Percentiles rank a stretch among this genome's conserved stretches.
phyloP scores from a whole-genome alignment of 352 stramenopile genomes.

The Phytophthora brassicae region DNA sequence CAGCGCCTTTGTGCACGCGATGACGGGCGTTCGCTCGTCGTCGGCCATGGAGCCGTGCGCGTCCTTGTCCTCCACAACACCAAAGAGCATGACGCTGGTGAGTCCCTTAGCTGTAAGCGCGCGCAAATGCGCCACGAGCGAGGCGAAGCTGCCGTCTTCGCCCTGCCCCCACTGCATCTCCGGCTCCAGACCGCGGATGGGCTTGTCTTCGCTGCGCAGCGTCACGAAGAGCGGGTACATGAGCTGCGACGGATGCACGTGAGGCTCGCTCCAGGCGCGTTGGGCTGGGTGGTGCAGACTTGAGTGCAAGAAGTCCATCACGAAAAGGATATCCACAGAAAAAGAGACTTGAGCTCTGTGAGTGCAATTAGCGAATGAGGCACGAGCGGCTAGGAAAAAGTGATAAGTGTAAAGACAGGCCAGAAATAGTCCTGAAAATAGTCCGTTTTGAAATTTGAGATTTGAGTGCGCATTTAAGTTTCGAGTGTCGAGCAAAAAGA shows the following conservation, averaged over 20 bases:
- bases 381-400: constrained; percentile 4
- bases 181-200: constrained; percentile 79
- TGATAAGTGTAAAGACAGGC: neutral
- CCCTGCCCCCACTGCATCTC: constrained; percentile 85
- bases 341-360: constrained; percentile 2
- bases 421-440: constrained; percentile 1
- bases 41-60: constrained; percentile 74
- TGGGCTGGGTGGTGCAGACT: constrained; percentile 81
- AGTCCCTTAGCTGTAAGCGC: constrained; percentile 73
- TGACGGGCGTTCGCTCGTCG: constrained; percentile 74
- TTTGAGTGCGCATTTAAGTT: no score
- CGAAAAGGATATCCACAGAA: neutral
- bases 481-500: neutral
- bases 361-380: constrained; percentile 23
- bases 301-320: constrained; percentile 64
- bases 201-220: constrained; percentile 59
- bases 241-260: constrained; percentile 87
- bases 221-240: constrained; percentile 92
- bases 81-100: constrained; percentile 88
- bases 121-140: constrained; percentile 75
- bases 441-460: no score
- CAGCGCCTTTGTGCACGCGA: constrained; percentile 65
- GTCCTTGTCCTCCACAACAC: constrained; percentile 86
- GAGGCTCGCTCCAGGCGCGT: constrained; percentile 85
- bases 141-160: constrained; percentile 61